Conservation (phyloP, 2,329 filamentous ascomycete species). For the Boeremia exigua region DNA sequence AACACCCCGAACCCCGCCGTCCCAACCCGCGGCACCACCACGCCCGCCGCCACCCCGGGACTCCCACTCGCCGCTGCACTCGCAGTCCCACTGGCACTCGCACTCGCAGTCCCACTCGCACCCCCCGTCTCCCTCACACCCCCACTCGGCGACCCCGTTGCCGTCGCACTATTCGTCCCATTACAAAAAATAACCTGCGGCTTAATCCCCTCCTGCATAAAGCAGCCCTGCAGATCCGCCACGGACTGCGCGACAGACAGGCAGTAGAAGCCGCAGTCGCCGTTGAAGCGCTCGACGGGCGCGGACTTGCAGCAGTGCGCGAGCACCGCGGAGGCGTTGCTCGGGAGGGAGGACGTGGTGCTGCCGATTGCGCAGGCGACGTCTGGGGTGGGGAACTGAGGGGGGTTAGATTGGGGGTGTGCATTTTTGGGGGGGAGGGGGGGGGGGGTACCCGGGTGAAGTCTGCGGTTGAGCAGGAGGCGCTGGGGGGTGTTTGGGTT, state of each 20-base stretch:
- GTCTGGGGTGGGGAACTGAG: slow-evolving; percentile 35
- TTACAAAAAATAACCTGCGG: slow-evolving; percentile 35
- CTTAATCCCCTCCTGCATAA: slow-evolving; percentile 33
- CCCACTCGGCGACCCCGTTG: slow-evolving; percentile 30
- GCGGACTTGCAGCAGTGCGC: slow-evolving; percentile 41
- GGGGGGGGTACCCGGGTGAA: slow-evolving; percentile 20
- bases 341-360: slow-evolving; percentile 26
- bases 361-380: slow-evolving; percentile 38
- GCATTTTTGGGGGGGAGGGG: too few relatives aligned
- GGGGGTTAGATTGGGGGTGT: background rate
- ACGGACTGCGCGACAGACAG: slow-evolving; percentile 36
- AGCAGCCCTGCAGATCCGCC: slow-evolving; percentile 36
- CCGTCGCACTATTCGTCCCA: slow-evolving; percentile 32
- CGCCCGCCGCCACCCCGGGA: slow-evolving; percentile 23
- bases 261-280: slow-evolving; percentile 41
- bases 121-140: slow-evolving; percentile 19
- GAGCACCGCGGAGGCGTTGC: slow-evolving; percentile 33
- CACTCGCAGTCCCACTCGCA: slow-evolving; percentile 18
- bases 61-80: slow-evolving; percentile 12
- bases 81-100: slow-evolving; percentile 7
- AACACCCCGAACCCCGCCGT: slow-evolving; percentile 40
- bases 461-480: slow-evolving; percentile 31
- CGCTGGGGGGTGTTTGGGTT: slow-evolving; percentile 17
- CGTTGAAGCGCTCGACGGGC: slow-evolving; percentile 37
- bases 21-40: slow-evolving; percentile 27